A percentile compares a stretch with the other conserved stretches of the same genome.
Conservation (phyloP, 495 filamentous ascomycete species). For the Beverwykella pulmonaria region DNA sequence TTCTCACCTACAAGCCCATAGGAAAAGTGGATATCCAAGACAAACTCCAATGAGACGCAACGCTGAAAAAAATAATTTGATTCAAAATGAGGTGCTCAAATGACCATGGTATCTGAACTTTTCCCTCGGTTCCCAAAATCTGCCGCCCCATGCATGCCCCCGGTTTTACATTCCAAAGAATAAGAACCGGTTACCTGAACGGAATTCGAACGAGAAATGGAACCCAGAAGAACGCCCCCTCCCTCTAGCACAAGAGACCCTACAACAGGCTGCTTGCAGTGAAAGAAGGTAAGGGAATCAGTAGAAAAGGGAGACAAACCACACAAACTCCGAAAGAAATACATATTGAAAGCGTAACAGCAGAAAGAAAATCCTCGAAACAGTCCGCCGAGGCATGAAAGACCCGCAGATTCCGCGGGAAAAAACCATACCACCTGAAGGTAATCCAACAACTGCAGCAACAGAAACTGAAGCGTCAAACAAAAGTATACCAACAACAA, state of each 20-base stretch:
- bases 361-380: conserved; percentile 28
- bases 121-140: conserved; percentile 10
- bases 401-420: conserved; percentile 32
- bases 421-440: conserved; percentile 36
- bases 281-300: not conserved
- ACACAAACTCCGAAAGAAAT: conserved; percentile 1
- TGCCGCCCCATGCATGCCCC: conserved; percentile 5
- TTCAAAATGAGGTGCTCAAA: conserved; percentile 17
- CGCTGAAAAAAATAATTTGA: not conserved
- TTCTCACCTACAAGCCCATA: not conserved
- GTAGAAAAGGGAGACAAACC: conserved; percentile 6
- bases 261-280: conserved; percentile 9
- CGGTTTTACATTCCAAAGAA: not conserved
- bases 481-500: conserved; percentile 3
- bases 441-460: conserved; percentile 13
- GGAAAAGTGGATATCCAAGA: not conserved
- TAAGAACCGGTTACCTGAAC: not conserved
- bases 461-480: not conserved
- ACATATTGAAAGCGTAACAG: not conserved
- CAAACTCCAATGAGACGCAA: not conserved
- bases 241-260: too few species aligned
- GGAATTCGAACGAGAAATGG: not conserved
- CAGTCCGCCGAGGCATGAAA: conserved; percentile 33
- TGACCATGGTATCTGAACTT: conserved; percentile 30
- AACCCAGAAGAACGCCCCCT: not conserved